Base-by-base conservation (phyloP, 306 rosid species). In the Trichosanthes truncata region DNA sequence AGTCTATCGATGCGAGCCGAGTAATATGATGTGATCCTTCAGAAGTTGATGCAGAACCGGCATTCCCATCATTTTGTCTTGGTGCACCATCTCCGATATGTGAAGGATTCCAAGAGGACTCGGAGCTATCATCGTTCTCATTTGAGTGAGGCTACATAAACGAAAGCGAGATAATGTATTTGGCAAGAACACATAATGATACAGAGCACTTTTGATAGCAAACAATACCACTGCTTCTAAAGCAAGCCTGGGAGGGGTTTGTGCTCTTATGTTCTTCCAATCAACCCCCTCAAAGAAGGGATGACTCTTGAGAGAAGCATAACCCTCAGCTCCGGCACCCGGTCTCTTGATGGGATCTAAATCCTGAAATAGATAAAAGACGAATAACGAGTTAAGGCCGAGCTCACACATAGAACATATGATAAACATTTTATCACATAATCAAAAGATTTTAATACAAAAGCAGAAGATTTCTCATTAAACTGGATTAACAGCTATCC, bases 1-100 rank as follows among this genome's bases (percentile, higher is more conserved):
- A 96, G 83, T 96, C 99, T 29, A 96, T 96, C 45, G 99, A 96
- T 77, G 99, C 99, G n/a, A 96, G 96, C 82, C 98, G 89, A 74
- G 96, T 90, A 65, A 93, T 76, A 75, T 86, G 88, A 60, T 84
- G 82, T 75, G 87, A 77, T 79, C 90, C 88, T 4, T 96, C 97
- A 0, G 92, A 85, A 75, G 96, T 85, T 31, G 97, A 88, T 74
- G 95, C 51, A 60, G 95, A 36, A 74, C 95, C 86, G 74, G 86
- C 84, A 66, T 65, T 83, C 18, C 83, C 96, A 78, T 93, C 96
- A 83, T 77, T 85, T 52, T 82, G 85, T 81, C 85, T 90, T 5
- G 46, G 80, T 56, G 83, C 85, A 78, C 90, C 79, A 25, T 93
- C 97, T 66, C 98, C 98, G 45, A 89, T 56, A 88, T 91, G 97